phyloP scores from a whole-genome alignment of 2,329 filamentous ascomycete genomes.

The Mycosphaerella arachidis region DNA sequence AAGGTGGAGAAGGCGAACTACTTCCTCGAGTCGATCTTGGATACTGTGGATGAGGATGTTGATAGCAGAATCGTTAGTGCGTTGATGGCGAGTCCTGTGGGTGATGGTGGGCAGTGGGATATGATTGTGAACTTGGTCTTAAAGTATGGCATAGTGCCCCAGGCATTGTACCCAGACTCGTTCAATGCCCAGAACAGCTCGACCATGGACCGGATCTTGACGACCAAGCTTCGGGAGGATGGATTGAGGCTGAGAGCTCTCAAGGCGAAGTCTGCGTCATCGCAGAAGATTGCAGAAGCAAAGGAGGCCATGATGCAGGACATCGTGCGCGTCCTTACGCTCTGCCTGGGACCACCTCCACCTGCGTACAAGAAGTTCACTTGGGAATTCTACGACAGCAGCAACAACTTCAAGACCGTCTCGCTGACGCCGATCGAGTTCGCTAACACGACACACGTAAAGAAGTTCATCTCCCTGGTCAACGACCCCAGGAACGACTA shows the following conservation, averaged over 20 bases:
- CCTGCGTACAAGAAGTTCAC: conserved; percentile 63
- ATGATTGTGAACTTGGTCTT: conserved; percentile 82
- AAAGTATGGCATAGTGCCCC: conserved; percentile 81
- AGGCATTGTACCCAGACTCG: conserved; percentile 73
- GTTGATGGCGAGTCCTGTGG: conserved; percentile 63
- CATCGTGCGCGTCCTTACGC: conserved; percentile 73
- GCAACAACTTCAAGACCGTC: conserved; percentile 60
- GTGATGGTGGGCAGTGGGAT: conserved; percentile 91
- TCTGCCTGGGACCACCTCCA: conserved; percentile 77
- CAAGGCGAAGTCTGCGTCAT: conserved; percentile 37
- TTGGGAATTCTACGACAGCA: conserved; percentile 74
- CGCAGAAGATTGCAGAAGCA: conserved; percentile 40
- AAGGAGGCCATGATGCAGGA: conserved; percentile 76
- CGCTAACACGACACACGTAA: conserved; percentile 61
- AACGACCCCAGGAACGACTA: conserved; percentile 79
- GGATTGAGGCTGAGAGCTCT: conserved; percentile 67
- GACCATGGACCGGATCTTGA: conserved; percentile 68
- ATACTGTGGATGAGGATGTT: conserved; percentile 65
- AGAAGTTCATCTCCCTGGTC: conserved; percentile 72
- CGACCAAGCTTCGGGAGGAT: conserved; percentile 82
- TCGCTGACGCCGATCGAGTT: conserved; percentile 66
- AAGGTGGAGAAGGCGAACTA: conserved; percentile 89
- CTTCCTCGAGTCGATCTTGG: conserved; percentile 79
- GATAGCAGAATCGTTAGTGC: conserved; percentile 69
- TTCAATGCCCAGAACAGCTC: conserved; percentile 71